phyloP scores from a whole-genome alignment of 2,329 filamentous ascomycete species.

The Colletotrichum karsti region DNA sequence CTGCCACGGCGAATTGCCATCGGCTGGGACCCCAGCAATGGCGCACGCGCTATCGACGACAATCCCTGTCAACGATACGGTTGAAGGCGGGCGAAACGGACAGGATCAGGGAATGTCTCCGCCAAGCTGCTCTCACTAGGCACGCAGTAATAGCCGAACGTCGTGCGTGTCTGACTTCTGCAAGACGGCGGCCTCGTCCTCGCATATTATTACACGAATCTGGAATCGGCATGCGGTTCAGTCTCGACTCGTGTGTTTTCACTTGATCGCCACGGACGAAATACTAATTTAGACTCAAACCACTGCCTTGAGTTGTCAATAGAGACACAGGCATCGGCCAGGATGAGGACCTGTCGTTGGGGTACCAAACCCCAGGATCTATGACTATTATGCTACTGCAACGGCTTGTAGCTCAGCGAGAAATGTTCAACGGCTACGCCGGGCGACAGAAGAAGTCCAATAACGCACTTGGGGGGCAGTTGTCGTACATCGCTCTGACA shows the following conservation, averaged over 20 bases:
- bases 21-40: slow-evolving; percentile 3
- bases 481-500: slow-evolving; percentile 27
- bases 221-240: neutral
- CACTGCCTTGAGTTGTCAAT: no score
- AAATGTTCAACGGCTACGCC: neutral
- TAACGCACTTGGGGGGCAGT: neutral
- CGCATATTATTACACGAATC: neutral
- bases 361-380: no score
- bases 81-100: slow-evolving; percentile 26
- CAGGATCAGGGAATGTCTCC: slow-evolving; percentile 15
- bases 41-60: slow-evolving; percentile 22
- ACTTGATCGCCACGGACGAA: slow-evolving; percentile 1
- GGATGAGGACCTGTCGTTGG: neutral
- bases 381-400: neutral
- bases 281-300: slow-evolving; percentile 10
- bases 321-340: no score
- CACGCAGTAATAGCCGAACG: slow-evolving; percentile 10
- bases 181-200: slow-evolving; percentile 8
- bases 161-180: slow-evolving; percentile 13
- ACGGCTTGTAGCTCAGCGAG: neutral
- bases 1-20: slow-evolving; percentile 9
- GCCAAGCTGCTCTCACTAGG: no score
- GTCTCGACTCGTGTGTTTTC: slow-evolving; percentile 10
- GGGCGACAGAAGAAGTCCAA: neutral
- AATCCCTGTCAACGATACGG: slow-evolving; percentile 19